Conservation (phyloP, 164 flowering plant species). For the Kingdonia uniflora region DNA sequence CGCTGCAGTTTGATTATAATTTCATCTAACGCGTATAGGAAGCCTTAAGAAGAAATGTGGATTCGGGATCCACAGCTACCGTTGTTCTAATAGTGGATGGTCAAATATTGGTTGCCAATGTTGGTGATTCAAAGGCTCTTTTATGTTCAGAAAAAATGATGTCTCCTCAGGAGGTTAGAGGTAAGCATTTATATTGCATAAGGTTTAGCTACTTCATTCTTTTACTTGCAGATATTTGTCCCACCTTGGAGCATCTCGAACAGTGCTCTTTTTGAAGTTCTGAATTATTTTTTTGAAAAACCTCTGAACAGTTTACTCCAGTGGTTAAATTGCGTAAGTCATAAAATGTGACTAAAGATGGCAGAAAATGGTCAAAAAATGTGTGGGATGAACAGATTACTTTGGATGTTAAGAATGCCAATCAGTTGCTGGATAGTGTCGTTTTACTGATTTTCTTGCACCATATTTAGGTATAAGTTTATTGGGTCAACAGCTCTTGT, state of each 20-base stretch:
- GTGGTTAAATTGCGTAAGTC: too few species aligned
- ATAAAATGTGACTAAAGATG: not conserved
- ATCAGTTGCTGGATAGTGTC: not conserved
- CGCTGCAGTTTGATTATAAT: conserved; percentile 7
- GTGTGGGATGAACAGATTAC: too few species aligned
- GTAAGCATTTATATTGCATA: conserved; percentile 22
- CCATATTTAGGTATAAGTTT: conserved; percentile 5
- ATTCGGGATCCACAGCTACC: conserved; percentile 88
- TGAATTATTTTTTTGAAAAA: too few species aligned
- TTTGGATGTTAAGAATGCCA: too few species aligned
- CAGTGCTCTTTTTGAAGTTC: too few species aligned
- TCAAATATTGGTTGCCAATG: conserved; percentile 81
- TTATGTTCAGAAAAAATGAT: conserved; percentile 72
- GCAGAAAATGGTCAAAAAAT: not conserved
- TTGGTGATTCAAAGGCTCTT: conserved; percentile 94
- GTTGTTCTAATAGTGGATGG: conserved; percentile 66
- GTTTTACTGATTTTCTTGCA: not conserved
- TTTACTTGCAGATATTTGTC: not conserved
- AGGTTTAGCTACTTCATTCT: not conserved
- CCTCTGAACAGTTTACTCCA: too few species aligned
- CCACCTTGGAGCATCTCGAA: too few species aligned
- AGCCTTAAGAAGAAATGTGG: conserved; percentile 53
- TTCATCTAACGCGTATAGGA: conserved; percentile 47
- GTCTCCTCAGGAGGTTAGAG: conserved; percentile 67
- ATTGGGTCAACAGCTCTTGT: conserved; percentile 12